phyloP scores from a whole-genome alignment of 441 rosid genomes.

The Eruca vesicaria region DNA sequence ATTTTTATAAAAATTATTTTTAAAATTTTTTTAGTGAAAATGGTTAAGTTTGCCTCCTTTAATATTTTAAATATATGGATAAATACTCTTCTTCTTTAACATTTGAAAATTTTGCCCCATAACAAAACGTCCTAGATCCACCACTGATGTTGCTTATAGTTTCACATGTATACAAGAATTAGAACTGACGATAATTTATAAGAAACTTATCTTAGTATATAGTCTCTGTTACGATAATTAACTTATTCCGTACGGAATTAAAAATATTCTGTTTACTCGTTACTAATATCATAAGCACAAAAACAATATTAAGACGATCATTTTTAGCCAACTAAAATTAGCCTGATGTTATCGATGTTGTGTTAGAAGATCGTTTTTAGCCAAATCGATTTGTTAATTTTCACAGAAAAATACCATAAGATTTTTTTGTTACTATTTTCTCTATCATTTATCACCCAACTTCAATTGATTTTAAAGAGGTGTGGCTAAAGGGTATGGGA shows the following conservation, averaged over 20 bases:
- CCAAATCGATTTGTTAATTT: neutral
- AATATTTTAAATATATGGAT: too few species aligned
- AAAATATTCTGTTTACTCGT: neutral
- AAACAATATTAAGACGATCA: neutral
- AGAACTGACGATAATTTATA: neutral
- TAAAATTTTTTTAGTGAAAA: too few species aligned
- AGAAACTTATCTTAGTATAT: neutral
- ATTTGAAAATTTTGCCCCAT: too few species aligned
- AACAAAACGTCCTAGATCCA: too few species aligned
- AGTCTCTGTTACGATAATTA: neutral
- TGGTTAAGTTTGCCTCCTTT: too few species aligned
- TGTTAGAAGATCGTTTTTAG: neutral
- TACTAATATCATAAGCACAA: neutral
- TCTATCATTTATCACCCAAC: constrained; percentile 1
- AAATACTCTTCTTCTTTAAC: too few species aligned
- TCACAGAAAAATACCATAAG: neutral
- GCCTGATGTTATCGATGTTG: neutral
- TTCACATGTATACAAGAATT: too few species aligned
- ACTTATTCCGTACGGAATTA: neutral
- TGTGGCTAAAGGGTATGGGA: neutral
- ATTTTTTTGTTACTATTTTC: neutral
- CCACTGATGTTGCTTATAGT: too few species aligned
- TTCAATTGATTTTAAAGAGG: constrained; percentile 8
- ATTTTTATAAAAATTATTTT: too few species aligned
- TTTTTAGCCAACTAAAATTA: neutral